phyloP scores from a whole-genome alignment of 495 filamentous ascomycete species.

The Wilcoxina mikolae region DNA sequence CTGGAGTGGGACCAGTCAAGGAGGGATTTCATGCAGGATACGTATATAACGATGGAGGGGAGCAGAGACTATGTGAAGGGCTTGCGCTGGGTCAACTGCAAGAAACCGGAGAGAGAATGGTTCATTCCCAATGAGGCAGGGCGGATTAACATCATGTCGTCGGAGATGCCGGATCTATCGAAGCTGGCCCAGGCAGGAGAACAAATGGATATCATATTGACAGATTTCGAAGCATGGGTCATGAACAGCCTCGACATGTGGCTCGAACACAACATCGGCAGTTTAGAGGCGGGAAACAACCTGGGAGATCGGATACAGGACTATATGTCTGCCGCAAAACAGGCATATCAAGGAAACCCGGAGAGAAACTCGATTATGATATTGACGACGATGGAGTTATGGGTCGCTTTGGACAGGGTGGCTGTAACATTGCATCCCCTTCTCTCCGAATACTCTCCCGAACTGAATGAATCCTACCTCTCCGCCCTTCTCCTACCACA shows the following conservation, averaged over 20 bases:
- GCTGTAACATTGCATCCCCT: constrained; percentile 32
- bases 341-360: constrained; percentile 34
- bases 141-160: too few species aligned
- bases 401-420: constrained; percentile 45
- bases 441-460: constrained; percentile 39
- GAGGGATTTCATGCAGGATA: background rate
- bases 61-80: constrained; percentile 8
- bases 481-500: constrained; percentile 37
- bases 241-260: constrained; percentile 28
- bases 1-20: background rate
- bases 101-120: too few species aligned
- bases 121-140: too few species aligned
- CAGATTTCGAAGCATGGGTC: constrained; percentile 36
- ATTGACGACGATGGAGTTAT: constrained; percentile 46
- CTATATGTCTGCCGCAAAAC: constrained; percentile 29
- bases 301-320: constrained; percentile 24
- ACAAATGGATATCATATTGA: too few species aligned
- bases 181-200: too few species aligned
- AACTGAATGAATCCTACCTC: constrained; percentile 33
- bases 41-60: constrained; percentile 1
- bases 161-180: too few species aligned
- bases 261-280: constrained; percentile 24
- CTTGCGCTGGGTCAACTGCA: too few species aligned
- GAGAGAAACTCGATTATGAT: constrained; percentile 44
- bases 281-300: constrained; percentile 21